Evolutionary conservation across 345 rosid species (phyloP), one percentile per base, ranked within the genome.

Genomic region (Arabidopsis arenosa): DNA sequence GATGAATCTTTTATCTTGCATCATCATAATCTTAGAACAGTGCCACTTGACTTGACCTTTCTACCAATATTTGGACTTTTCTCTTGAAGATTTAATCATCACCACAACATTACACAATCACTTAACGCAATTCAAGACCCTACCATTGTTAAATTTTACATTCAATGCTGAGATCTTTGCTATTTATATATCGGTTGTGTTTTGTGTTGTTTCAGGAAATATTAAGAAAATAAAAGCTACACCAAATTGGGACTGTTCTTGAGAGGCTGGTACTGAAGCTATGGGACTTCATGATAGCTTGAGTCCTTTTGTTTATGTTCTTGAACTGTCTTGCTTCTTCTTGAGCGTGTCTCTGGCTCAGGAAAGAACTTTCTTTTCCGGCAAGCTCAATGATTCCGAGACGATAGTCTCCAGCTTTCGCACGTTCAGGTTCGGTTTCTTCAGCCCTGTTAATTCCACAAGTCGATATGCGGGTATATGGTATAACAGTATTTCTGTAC

Each of bases 401-500:
- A 30, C 72, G 7, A 77, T 82, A 13, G 77, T 60, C 47, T 88
- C 88, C 30, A 75, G 68, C 17, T 56, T 35, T 17, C 9, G 80
- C 5, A 33, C 76, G 56, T 86, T 83, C 82, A 71, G 72, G 66
- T 54, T 88, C 23, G 93, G 93, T 48, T 86, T 84, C 84, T 88
- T 88, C 61, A 80, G 75, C 49, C 90, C 85, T 56, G 73, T 36
- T 35, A 80, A 69, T 52, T 84, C 86, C 23, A 76, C 72, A 5
- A 36, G 65, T 60, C 79, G 84, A 12, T 88, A 84, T 32, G 86
- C 78, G 0, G 93, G 90, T 37, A 81, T 89, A 58, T 89, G 89
- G 91, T 84, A 75, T 35, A 81, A 72, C 40, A 62, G 9, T 5
- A 2, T 45, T 5, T 62, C 84, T 21, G 37, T 10, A 35, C 64